Conservation (phyloP, 139 green algal species). For the Ulvella scutata region DNA sequence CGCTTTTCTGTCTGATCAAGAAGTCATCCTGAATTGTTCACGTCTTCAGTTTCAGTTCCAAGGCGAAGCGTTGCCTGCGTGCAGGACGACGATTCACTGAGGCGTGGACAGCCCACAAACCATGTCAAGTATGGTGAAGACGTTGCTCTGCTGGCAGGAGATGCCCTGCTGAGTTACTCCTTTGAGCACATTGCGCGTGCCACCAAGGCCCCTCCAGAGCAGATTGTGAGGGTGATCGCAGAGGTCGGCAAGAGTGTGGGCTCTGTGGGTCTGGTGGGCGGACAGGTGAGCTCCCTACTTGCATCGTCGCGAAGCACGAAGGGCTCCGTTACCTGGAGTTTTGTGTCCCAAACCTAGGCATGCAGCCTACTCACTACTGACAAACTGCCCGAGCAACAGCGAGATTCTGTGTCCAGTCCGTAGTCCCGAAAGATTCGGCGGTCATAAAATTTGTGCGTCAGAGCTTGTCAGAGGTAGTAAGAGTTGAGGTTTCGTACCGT, state of each 20-base stretch:
- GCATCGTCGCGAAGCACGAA: too few relatives aligned
- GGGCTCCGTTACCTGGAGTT: too few relatives aligned
- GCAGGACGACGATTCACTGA: slow-evolving; percentile 96
- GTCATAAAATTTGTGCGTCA: too few relatives aligned
- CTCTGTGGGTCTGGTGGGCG: slow-evolving; percentile 80
- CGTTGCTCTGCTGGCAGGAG: slow-evolving; percentile 90
- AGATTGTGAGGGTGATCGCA: slow-evolving; percentile 62
- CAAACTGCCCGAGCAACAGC: too few relatives aligned
- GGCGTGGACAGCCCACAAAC: slow-evolving; percentile 79
- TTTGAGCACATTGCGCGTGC: slow-evolving; percentile 93
- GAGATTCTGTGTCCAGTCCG: too few relatives aligned
- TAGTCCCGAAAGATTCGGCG: too few relatives aligned
- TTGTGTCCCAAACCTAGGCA: too few relatives aligned
- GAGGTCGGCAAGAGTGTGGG: slow-evolving; percentile 79
- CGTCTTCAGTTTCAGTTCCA: not conserved
- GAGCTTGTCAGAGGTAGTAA: too few relatives aligned
- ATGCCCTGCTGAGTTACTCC: slow-evolving; percentile 80
- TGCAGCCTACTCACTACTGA: too few relatives aligned
- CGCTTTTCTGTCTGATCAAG: not conserved
- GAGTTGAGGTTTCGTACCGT: too few relatives aligned
- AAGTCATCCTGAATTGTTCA: not conserved
- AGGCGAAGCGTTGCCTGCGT: not conserved
- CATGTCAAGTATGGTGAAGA: slow-evolving; percentile 95
- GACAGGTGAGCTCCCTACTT: slow-evolving; percentile 53
- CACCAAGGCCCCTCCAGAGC: slow-evolving; percentile 61